A percentile compares a stretch with the other conserved stretches of the same genome.
phyloP scores from a whole-genome alignment of 2,329 filamentous ascomycete genomes.

The Immersiporthe knoxdaviesiana region DNA sequence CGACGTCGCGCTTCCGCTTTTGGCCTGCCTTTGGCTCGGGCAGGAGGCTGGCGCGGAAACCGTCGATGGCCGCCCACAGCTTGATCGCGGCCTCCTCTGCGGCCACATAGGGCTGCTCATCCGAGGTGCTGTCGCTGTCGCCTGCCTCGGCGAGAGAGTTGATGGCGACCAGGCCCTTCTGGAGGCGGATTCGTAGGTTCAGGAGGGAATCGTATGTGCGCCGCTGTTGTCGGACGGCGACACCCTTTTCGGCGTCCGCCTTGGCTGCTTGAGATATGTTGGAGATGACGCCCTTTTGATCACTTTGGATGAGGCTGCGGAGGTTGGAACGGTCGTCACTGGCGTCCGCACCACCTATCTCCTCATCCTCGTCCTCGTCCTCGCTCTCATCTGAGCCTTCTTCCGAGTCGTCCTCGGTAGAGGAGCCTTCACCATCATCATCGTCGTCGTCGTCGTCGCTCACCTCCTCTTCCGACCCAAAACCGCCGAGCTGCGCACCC shows the following conservation, averaged over 20 bases:
- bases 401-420: constrained; percentile 41
- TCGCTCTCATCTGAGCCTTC: constrained; percentile 39
- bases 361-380: constrained; percentile 36
- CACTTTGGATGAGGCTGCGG: constrained; percentile 67
- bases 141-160: constrained; percentile 69
- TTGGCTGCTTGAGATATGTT: constrained; percentile 67
- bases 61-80: constrained; percentile 80
- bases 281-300: constrained; percentile 67
- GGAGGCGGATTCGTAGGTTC: constrained; percentile 87
- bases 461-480: constrained; percentile 33
- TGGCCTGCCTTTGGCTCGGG: constrained; percentile 53
- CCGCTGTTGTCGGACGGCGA: constrained; percentile 83
- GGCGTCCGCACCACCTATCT: constrained; percentile 38
- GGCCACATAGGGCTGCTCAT: constrained; percentile 64
- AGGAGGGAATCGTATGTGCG: constrained; percentile 85
- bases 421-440: constrained; percentile 27
- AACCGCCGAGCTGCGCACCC: constrained; percentile 7
- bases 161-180: constrained; percentile 83
- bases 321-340: constrained; percentile 58
- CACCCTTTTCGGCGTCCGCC: constrained; percentile 81
- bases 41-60: constrained; percentile 65
- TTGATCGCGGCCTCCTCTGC: constrained; percentile 85
- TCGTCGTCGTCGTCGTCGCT: constrained; percentile 38
- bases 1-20: constrained; percentile 64
- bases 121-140: constrained; percentile 39